Evolutionary conservation across 352 stramenopile species (phyloP), one percentile per base, ranked within the genome.

Genomic region (Pythium rhizo-oryzae): DNA sequence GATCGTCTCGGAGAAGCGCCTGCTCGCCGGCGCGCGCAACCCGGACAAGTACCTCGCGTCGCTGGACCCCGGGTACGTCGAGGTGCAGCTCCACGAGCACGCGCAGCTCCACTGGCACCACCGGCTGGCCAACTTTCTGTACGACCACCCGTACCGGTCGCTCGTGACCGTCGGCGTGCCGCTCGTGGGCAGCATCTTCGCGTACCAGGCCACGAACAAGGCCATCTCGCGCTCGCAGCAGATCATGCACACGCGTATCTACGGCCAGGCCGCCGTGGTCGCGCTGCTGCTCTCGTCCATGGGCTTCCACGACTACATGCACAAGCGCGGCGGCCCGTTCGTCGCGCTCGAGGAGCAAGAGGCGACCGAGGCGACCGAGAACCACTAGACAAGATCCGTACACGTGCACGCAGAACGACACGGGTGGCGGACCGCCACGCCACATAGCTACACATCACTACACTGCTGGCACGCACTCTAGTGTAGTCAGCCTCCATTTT

Each of bases 231-330:
- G 70, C 15, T 92, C 86, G 64, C 86, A 94, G 76, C 81, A 92
- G 84, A 87, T 94, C 69, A 94, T 94, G 86, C 79, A 92, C 75
- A 90, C 86, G 50, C 84, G 86, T 56, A 88, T 94, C 64, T 94
- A 94, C 73, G 84, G 86, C 59, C 86, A 94, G 56, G 77, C 69
- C 18, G 70, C 82, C 0, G 79, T 91, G 2, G 82, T 94, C 5
- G 72, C 87, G 35, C 52, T 94, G 54, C 73, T 94, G 60, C 69
- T 94, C 41, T 75, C 78, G 65, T 87, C 86, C 52, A 94, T 94
- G 84, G 82, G 77, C 9, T 92, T 94, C 75, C 83, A 94, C 58
- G 86, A 94, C 68, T 94, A 85, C 70, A 94, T 94, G 86, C 60
- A 70, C 37, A 87, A 87, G 65, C 84, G 74, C 53, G 86, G 86